phyloP scores from a whole-genome alignment of 106 monocot genomes.

The Dioscorea zingiberensis region DNA sequence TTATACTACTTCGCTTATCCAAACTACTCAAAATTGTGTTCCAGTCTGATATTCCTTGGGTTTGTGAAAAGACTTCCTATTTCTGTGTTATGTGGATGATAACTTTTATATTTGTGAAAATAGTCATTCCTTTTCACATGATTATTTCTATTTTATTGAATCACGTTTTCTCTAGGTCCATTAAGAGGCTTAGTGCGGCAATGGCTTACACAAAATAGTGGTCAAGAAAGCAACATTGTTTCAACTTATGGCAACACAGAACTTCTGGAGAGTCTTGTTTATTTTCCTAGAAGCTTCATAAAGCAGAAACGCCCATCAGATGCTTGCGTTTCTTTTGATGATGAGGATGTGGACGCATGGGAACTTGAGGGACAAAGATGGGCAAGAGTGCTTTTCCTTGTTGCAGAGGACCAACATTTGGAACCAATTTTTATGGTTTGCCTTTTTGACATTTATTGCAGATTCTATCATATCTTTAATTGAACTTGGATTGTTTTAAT shows the following conservation, averaged over 20 bases:
- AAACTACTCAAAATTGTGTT: too few relatives aligned
- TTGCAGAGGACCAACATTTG: conserved; percentile 35
- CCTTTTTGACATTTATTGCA: conserved; percentile 4
- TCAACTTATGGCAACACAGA: conserved; percentile 15
- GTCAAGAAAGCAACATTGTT: not conserved
- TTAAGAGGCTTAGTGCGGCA: conserved; percentile 50
- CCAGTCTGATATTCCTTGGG: too few relatives aligned
- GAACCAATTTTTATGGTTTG: conserved; percentile 58
- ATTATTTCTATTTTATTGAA: not conserved
- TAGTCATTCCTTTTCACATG: not conserved
- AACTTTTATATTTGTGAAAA: too few relatives aligned
- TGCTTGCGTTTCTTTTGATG: conserved; percentile 48
- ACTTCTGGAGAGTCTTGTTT: conserved; percentile 36
- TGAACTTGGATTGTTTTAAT: too few relatives aligned
- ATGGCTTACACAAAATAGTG: conserved; percentile 39
- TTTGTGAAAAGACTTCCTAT: too few relatives aligned
- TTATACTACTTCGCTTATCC: too few relatives aligned
- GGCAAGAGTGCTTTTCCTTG: conserved; percentile 66
- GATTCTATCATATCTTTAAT: too few relatives aligned
- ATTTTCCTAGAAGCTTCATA: conserved; percentile 53
- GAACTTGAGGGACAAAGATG: conserved; percentile 59
- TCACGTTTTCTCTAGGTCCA: conserved; percentile 29
- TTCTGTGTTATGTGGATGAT: too few relatives aligned
- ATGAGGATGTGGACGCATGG: conserved; percentile 83
- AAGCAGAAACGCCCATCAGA: conserved; percentile 10